phyloP scores from a whole-genome alignment of 345 rosid species.

The Salix viminalis region DNA sequence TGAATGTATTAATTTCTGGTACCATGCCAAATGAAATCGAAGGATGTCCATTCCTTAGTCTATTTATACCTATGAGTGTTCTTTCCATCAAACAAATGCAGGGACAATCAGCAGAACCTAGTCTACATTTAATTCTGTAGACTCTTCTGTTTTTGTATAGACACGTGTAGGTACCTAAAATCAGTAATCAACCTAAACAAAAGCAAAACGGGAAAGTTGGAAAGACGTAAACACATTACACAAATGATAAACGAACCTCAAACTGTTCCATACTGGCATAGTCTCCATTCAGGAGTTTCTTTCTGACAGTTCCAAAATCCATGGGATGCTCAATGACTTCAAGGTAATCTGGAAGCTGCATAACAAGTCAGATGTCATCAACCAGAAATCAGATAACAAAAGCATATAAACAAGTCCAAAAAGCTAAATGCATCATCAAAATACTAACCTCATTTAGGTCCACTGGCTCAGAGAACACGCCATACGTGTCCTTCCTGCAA shows the following conservation, averaged over 20 bases:
- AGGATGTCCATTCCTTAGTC: neutral
- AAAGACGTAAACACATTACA: neutral
- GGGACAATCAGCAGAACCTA: neutral
- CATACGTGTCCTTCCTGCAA: constrained; percentile 33
- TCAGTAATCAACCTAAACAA: neutral
- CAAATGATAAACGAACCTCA: constrained; percentile 22
- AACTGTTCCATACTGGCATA: constrained; percentile 26
- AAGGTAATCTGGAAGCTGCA: constrained; percentile 33
- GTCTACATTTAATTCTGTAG: neutral
- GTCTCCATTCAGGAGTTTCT: constrained; percentile 16
- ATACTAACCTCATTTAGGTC: constrained; percentile 23
- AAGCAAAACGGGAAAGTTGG: neutral
- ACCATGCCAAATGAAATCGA: neutral
- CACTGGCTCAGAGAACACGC: constrained; percentile 27
- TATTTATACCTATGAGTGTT: neutral
- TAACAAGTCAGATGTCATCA: neutral
- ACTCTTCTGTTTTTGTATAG: neutral
- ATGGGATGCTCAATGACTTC: constrained; percentile 29
- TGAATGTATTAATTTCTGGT: neutral
- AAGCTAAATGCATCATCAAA: neutral
- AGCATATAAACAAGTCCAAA: neutral
- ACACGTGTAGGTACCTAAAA: neutral
- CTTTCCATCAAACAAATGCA: neutral
- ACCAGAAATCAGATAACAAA: neutral
- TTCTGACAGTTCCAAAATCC: constrained; percentile 26